Percentiles rank a stretch among this genome's conserved stretches.
Conservation (phyloP, 805 yeast genomes). For the Saccharomycopsis sp. region DNA sequence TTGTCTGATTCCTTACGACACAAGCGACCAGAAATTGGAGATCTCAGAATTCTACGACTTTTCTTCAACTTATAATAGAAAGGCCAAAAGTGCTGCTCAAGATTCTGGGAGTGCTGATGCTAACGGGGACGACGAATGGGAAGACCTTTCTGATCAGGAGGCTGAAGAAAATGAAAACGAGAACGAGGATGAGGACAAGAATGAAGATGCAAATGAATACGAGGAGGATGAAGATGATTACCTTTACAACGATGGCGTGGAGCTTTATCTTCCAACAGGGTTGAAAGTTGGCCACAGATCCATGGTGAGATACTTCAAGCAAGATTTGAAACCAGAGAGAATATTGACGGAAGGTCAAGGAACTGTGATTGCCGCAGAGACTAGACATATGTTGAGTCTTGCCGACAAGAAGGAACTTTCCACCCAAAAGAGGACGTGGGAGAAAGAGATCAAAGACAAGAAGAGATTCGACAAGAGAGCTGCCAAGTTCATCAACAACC, state of each 20-base stretch:
- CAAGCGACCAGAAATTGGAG: slow-evolving; percentile 77
- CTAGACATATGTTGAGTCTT: slow-evolving; percentile 41
- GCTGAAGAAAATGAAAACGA: slow-evolving; percentile 12
- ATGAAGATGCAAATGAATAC: slow-evolving; percentile 24
- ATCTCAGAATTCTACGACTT: slow-evolving; percentile 90
- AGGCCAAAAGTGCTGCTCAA: slow-evolving; percentile 24
- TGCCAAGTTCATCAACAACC: slow-evolving; percentile 76
- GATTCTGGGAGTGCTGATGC: slow-evolving; percentile 27
- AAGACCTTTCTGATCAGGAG: slow-evolving; percentile 32
- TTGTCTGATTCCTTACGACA: slow-evolving; percentile 83
- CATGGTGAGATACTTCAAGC: slow-evolving; percentile 71
- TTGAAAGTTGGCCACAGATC: slow-evolving; percentile 82
- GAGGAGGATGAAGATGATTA: slow-evolving; percentile 32
- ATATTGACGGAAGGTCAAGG: slow-evolving; percentile 69
- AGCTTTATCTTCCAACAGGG: slow-evolving; percentile 78
- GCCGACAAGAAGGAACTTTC: slow-evolving; percentile 39
- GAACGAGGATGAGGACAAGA: slow-evolving; percentile 27
- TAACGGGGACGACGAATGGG: slow-evolving; percentile 34
- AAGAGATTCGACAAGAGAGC: slow-evolving; percentile 49
- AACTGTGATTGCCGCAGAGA: slow-evolving; percentile 80
- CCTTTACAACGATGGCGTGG: slow-evolving; percentile 56
- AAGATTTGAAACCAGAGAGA: slow-evolving; percentile 54
- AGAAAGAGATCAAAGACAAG: slow-evolving; percentile 45
- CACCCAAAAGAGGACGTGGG: slow-evolving; percentile 65
- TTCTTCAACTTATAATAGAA: slow-evolving; percentile 51